phyloP scores from a whole-genome alignment of 805 yeast genomes.

The Yarrowia deformans region DNA sequence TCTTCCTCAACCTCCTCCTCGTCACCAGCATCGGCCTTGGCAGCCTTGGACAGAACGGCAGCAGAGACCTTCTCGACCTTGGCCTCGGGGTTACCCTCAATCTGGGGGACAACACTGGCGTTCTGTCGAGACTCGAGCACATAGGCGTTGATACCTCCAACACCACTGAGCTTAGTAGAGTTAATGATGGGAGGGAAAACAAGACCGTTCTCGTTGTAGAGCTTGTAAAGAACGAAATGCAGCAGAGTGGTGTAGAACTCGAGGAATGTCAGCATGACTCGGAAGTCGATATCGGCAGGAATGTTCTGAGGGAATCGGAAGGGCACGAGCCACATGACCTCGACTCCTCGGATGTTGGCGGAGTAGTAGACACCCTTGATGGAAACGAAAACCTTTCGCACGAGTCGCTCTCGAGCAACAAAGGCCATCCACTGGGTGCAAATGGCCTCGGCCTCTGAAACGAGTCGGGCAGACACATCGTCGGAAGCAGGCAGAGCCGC shows the following conservation, averaged over 20 bases:
- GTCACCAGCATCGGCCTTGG: constrained; percentile 50
- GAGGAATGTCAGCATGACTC: constrained; percentile 94
- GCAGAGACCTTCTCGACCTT: constrained; percentile 43
- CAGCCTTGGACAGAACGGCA: constrained; percentile 50
- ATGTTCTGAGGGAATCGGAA: constrained; percentile 96
- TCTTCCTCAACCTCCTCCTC: constrained; percentile 46
- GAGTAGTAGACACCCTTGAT: constrained; percentile 97
- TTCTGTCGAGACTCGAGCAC: constrained; percentile 62
- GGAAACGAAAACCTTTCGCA: constrained; percentile 91
- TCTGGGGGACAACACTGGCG: constrained; percentile 46
- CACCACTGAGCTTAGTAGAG: constrained; percentile 72
- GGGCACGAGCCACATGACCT: constrained; percentile 94
- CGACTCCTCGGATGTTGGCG: constrained; percentile 89
- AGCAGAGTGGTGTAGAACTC: constrained; percentile 93
- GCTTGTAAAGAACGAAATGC: constrained; percentile 84
- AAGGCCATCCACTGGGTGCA: constrained; percentile 96
- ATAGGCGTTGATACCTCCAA: constrained; percentile 88
- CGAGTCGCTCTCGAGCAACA: constrained; percentile 80
- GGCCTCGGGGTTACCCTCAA: constrained; percentile 47
- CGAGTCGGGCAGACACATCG: constrained; percentile 76
- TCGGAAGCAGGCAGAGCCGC: constrained; percentile 95
- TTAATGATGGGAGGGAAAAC: constrained; percentile 92
- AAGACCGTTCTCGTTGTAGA: constrained; percentile 84
- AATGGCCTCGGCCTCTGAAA: constrained; percentile 84
- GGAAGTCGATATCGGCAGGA: constrained; percentile 92